Percentiles rank a stretch among this genome's conserved stretches.
Evolutionary conservation across 2,329 filamentous ascomycete species (phyloP).

Genomic region (Huntiella savannae): DNA sequence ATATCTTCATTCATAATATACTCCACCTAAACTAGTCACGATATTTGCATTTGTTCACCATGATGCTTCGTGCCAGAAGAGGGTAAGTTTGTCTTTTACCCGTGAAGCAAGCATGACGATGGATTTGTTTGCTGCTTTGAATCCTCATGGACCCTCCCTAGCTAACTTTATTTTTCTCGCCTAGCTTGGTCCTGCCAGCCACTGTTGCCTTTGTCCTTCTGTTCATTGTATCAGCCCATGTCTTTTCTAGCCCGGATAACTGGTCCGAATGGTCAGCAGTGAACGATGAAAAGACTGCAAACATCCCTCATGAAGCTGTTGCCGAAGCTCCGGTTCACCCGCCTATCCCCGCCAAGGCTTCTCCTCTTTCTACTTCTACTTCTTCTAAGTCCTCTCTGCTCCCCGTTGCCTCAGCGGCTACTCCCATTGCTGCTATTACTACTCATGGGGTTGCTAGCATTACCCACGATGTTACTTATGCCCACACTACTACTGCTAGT

Average conservation of each 20-base stretch:
- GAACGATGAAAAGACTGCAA: neutral
- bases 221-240: conserved; percentile 10
- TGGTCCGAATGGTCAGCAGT: conserved; percentile 9
- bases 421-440: neutral
- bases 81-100: conserved; percentile 1
- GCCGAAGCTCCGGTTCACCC: neutral
- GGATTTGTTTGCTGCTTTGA: neutral
- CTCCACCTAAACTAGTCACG: too few relatives aligned
- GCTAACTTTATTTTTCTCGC: neutral
- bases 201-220: conserved; percentile 8
- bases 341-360: conserved; percentile 2
- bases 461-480: neutral
- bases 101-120: neutral
- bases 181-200: conserved; percentile 7
- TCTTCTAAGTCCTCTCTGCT: neutral
- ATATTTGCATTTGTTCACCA: neutral
- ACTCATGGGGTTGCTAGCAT: too few relatives aligned
- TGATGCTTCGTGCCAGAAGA: conserved; percentile 10
- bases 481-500: neutral
- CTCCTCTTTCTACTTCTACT: neutral
- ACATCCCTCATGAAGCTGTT: conserved; percentile 5
- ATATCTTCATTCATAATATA: too few relatives aligned
- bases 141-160: neutral
- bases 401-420: neutral
- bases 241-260: conserved; percentile 7